Conservation (phyloP, 805 yeast genomes). For the Candida morakotiae region DNA sequence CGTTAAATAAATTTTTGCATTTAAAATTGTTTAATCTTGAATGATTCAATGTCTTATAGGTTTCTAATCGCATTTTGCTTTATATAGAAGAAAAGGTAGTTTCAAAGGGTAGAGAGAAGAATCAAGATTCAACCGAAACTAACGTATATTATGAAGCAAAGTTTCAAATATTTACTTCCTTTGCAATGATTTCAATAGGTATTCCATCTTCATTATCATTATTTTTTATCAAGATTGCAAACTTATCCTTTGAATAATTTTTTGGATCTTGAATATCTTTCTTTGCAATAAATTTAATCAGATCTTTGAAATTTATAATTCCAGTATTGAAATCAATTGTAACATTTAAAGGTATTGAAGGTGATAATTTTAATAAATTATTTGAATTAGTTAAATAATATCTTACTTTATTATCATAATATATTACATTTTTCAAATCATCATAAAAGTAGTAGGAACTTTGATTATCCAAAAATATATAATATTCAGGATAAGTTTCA, state of each 20-base stretch:
- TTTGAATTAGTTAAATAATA: not conserved
- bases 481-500: constrained; percentile 15
- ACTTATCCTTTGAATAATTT: not conserved
- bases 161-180: not conserved
- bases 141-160: no score
- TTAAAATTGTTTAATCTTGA: no score
- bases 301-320: not conserved
- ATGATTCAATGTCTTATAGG: no score
- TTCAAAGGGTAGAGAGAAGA: no score
- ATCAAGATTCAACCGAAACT: no score
- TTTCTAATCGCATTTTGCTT: no score
- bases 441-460: not conserved
- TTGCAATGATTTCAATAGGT: not conserved
- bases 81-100: no score
- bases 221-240: not conserved
- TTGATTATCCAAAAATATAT: not conserved
- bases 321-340: constrained; percentile 1
- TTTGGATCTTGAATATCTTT: constrained; percentile 3
- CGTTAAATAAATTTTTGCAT: no score
- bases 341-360: not conserved
- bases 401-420: constrained; percentile 4
- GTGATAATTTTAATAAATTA: not conserved
- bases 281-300: not conserved
- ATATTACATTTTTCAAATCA: not conserved
- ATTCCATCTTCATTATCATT: not conserved